Percentiles rank a stretch among this genome's conserved stretches.
These are phyloP conservation scores for Calonectria ilicicola DNA, from an alignment of 2,329 filamentous ascomycete species.

Conservation along the genomic window DNA sequence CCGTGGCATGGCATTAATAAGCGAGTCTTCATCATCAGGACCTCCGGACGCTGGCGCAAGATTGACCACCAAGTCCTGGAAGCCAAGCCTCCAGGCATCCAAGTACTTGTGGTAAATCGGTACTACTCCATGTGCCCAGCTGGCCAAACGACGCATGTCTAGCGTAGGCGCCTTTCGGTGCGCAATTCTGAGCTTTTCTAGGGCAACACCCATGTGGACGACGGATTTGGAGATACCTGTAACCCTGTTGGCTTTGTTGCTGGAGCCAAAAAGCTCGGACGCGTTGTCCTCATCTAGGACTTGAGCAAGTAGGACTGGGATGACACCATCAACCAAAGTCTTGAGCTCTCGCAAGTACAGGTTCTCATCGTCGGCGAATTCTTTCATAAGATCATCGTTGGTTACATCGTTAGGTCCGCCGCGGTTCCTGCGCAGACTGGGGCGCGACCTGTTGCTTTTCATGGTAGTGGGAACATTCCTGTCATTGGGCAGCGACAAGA, in stretches of 20 bases:
- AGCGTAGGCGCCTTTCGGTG: conserved; percentile 85
- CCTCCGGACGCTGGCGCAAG: conserved; percentile 75
- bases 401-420: conserved; percentile 76
- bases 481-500: conserved; percentile 80
- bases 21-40: conserved; percentile 69
- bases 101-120: conserved; percentile 89
- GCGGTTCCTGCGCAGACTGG: conserved; percentile 81
- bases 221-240: conserved; percentile 84
- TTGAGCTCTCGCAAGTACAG: conserved; percentile 93
- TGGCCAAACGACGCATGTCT: conserved; percentile 77
- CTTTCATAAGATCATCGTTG: conserved; percentile 80
- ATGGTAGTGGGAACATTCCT: conserved; percentile 67
- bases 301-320: conserved; percentile 89
- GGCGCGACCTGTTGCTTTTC: conserved; percentile 79
- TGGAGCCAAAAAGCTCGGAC: conserved; percentile 75
- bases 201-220: conserved; percentile 89
- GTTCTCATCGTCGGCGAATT: conserved; percentile 85
- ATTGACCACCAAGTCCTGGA: conserved; percentile 94
- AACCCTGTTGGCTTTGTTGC: conserved; percentile 62
- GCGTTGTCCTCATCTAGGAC: conserved; percentile 79
- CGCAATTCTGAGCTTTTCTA: conserved; percentile 84
- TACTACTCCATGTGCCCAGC: conserved; percentile 84
- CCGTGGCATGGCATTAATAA: conserved; percentile 69
- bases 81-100: conserved; percentile 89
- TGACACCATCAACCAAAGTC: conserved; percentile 93